Percentiles rank a stretch among this genome's conserved stretches.
These are phyloP conservation scores for Calophaca sinica DNA, from an alignment of 306 rosid genomes.

Conservation along the genomic window DNA sequence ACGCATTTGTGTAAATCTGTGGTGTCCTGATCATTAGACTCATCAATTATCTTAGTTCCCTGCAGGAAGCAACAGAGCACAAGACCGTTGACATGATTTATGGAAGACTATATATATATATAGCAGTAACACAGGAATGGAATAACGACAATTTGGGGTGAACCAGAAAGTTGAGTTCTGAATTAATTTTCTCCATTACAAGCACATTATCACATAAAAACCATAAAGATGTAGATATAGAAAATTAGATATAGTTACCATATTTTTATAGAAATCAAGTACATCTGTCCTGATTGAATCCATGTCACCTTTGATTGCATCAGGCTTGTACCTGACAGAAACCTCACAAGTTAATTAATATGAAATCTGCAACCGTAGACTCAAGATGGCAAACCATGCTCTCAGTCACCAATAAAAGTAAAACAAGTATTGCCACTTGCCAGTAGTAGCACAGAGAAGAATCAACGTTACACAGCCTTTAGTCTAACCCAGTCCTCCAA, in stretches of 20 bases:
- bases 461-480: neutral
- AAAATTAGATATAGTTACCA: slow-evolving; percentile 51
- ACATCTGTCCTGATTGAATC: slow-evolving; percentile 87
- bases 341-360: slow-evolving; percentile 34
- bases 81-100: slow-evolving; percentile 43
- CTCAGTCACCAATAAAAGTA: slow-evolving; percentile 21
- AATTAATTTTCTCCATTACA: slow-evolving; percentile 29
- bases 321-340: slow-evolving; percentile 81
- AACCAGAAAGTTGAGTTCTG: slow-evolving; percentile 34
- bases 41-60: slow-evolving; percentile 84
- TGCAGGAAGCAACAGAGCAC: slow-evolving; percentile 52
- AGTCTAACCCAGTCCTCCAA: slow-evolving; percentile 32
- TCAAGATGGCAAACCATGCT: slow-evolving; percentile 33
- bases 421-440: neutral
- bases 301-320: slow-evolving; percentile 93
- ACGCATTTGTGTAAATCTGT: slow-evolving; percentile 95
- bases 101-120: slow-evolving; percentile 16
- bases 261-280: slow-evolving; percentile 66
- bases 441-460: slow-evolving; percentile 23
- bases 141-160: slow-evolving; percentile 17
- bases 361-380: slow-evolving; percentile 10
- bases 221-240: neutral
- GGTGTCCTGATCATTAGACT: slow-evolving; percentile 93
- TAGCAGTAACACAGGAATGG: slow-evolving; percentile 28
- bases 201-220: slow-evolving; percentile 20